Evolutionary conservation across 768 basidiomycete genomes (phyloP).

Genomic region (Botryobasidium botryosum): DNA sequence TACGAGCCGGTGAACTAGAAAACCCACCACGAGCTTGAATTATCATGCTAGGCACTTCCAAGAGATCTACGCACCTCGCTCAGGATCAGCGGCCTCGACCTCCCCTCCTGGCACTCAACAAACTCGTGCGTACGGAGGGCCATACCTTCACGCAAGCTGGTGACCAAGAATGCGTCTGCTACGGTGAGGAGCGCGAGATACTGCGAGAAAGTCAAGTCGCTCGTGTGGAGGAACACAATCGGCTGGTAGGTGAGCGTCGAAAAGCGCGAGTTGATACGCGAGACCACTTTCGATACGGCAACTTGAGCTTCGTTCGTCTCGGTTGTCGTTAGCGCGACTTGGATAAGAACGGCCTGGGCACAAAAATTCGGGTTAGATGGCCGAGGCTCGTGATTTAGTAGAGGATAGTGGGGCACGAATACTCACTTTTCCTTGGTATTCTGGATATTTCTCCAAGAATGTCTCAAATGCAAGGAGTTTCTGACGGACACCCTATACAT

Average conservation of each 20-base stretch:
- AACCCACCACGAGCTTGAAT: constrained; percentile 2
- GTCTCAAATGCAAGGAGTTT: constrained; percentile 71
- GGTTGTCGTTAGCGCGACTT: constrained; percentile 73
- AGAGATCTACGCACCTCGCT: constrained; percentile 39
- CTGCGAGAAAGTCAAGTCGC: constrained; percentile 71
- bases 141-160: constrained; percentile 79
- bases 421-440: constrained; percentile 55
- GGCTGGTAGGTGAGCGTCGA: constrained; percentile 75
- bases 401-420: not conserved
- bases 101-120: constrained; percentile 65
- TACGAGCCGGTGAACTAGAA: constrained; percentile 73
- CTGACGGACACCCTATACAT: constrained; percentile 47
- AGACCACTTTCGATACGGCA: constrained; percentile 55
- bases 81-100: constrained; percentile 52
- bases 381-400: not conserved
- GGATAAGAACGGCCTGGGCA: constrained; percentile 62
- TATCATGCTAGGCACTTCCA: not conserved
- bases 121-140: constrained; percentile 35
- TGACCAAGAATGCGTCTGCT: constrained; percentile 74
- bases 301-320: constrained; percentile 59
- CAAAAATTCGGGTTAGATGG: not conserved
- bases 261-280: constrained; percentile 68
- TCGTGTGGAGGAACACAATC: constrained; percentile 69
- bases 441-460: constrained; percentile 64
- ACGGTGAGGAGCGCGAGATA: constrained; percentile 68